Evolutionary conservation across 805 yeast genomes (phyloP).

Genomic region (Wickerhamomyces chaumierensis): DNA sequence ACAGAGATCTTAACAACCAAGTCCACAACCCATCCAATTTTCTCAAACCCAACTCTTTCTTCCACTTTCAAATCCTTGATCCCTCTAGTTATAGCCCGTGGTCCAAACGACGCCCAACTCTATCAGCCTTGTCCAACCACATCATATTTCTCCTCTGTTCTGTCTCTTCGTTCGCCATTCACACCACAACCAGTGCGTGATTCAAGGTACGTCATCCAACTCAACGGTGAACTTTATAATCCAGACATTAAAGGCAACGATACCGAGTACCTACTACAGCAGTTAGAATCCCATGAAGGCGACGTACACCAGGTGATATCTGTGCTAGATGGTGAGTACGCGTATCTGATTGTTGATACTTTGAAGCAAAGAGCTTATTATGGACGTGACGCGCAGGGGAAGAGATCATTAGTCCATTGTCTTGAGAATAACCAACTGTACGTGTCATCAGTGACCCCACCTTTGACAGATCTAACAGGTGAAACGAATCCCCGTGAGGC

Average conservation of each 20-base stretch:
- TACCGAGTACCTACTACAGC: constrained; percentile 38
- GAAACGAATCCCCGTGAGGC: constrained; percentile 2
- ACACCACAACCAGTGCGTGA: constrained; percentile 56
- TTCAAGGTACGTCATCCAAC: constrained; percentile 44
- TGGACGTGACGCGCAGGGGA: constrained; percentile 79
- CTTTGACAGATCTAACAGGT: no score
- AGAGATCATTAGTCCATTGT: constrained; percentile 55
- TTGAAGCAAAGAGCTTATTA: constrained; percentile 38
- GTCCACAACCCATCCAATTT: neutral
- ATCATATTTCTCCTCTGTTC: constrained; percentile 40
- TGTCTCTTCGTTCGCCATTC: constrained; percentile 72
- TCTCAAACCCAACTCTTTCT: neutral
- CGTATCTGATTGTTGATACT: constrained; percentile 43
- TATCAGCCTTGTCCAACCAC: constrained; percentile 6
- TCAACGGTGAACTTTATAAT: constrained; percentile 86
- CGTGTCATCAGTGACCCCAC: constrained; percentile 30
- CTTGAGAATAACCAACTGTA: constrained; percentile 23
- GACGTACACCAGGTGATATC: constrained; percentile 30
- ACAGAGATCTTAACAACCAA: no score
- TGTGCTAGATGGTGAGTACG: constrained; percentile 71
- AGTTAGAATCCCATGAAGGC: constrained; percentile 17
- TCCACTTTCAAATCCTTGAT: constrained; percentile 24
- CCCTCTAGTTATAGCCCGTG: constrained; percentile 43
- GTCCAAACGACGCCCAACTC: constrained; percentile 45
- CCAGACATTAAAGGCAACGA: constrained; percentile 49